Base-by-base conservation (phyloP, 768 basidiomycete genomes). In the Cytidiella melzeri region DNA sequence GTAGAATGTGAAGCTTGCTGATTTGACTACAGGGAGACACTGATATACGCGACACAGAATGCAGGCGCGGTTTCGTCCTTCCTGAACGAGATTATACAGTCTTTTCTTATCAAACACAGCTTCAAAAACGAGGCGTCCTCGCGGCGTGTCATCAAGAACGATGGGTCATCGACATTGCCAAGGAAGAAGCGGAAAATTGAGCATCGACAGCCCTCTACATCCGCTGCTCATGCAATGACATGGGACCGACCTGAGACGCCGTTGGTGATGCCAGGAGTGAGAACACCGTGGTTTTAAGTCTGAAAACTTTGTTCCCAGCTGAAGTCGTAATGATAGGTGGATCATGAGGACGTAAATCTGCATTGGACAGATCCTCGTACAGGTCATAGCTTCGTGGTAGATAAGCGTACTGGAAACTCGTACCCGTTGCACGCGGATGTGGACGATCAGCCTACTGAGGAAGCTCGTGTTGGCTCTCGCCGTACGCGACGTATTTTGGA, bases 341-440 rank as follows among this genome's bases (percentile, higher is more conserved):
- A 18, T 9, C 7, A 13, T 7, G 30, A 34, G 30, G 30, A 46
- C 21, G 56, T 67, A 43, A 68, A 73, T 51, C 62, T 76, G 37
- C 42, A 67, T 19, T 87, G 87, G 85, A 74, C 67, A 25, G 85
- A 92, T 67, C 75, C 79, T n/a, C 64, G 56, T 12, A 85, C 82
- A 4, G 74, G 78, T 12, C 69, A 80, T 60, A 66, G 62, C 2
- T 84, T 81, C 58, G 50, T 77, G n/a, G 66, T 90, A 13, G 79
- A 92, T 59, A 60, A 64, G n/a, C 73, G 79, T 45, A 87, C 84
- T 9, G 86, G 87, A 9, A 80, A 87, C 61, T 88, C 84, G 6
- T 72, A 73, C 26, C 23, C 43, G 28, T 13, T 20, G 39, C 37
- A 15, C 40, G 28, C 36, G 21, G 46, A 41, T 23, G 39, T 24